These are phyloP conservation scores for Tuctoria greenei DNA, from an alignment of 176 grass and related monocot species.

Conservation along the genomic window DNA sequence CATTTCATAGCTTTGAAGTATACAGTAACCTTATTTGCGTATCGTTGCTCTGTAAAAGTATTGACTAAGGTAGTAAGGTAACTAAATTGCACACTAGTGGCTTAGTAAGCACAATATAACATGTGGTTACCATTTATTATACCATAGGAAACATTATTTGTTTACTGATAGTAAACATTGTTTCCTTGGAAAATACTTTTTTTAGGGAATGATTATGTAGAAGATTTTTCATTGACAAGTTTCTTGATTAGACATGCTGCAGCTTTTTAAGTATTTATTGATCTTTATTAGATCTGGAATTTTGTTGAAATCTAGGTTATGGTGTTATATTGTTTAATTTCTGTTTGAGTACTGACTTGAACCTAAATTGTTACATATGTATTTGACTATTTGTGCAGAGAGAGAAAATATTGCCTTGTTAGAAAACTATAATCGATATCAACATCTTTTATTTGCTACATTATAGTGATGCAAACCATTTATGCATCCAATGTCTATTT, in stretches of 20 bases:
- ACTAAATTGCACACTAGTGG: background rate
- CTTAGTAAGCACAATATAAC: background rate
- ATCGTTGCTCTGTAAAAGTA: background rate
- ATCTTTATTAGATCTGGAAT: background rate
- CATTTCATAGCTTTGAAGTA: background rate
- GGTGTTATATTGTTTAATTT: background rate
- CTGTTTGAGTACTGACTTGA: background rate
- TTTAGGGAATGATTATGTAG: background rate
- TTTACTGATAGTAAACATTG: background rate
- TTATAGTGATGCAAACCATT: background rate
- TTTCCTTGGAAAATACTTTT: background rate
- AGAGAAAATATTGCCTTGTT: background rate
- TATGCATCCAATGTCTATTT: background rate
- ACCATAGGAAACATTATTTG: background rate
- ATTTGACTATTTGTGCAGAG: background rate
- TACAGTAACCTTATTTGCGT: background rate
- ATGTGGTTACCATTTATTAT: background rate
- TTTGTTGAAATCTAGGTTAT: background rate
- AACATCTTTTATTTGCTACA: constrained; percentile 1
- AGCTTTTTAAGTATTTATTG: constrained; percentile 1
- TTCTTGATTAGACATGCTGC: background rate
- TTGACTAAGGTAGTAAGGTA: background rate
- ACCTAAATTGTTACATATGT: background rate
- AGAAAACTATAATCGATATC: background rate
- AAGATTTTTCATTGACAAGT: background rate